Conservation (phyloP, 2,329 filamentous ascomycete species). For the Emericellopsis cladophorae region DNA sequence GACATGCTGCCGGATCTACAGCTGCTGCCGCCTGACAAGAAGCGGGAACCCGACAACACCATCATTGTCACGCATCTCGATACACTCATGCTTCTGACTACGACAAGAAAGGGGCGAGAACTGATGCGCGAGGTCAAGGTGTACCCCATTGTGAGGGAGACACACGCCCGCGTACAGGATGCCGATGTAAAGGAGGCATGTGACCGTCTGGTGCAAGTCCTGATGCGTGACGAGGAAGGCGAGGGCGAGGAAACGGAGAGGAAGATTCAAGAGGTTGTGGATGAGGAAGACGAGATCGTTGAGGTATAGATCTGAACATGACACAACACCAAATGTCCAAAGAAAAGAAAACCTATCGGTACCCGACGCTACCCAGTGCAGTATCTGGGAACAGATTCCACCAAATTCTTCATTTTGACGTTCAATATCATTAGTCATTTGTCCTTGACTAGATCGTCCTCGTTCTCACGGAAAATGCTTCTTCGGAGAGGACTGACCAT, state of each 20-base stretch:
- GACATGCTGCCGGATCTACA: slow-evolving; percentile 85
- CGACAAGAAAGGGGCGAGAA: slow-evolving; percentile 63
- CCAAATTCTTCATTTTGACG: neutral
- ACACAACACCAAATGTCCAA: neutral
- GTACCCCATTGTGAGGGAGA: slow-evolving; percentile 81
- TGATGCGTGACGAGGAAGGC: slow-evolving; percentile 66
- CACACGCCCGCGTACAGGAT: slow-evolving; percentile 65
- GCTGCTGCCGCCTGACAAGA: slow-evolving; percentile 78
- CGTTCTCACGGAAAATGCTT: slow-evolving; percentile 28
- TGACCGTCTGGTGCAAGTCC: slow-evolving; percentile 78
- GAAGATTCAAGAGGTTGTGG: slow-evolving; percentile 28
- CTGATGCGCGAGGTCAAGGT: slow-evolving; percentile 64
- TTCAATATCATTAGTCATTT: slow-evolving; percentile 4
- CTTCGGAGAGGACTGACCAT: slow-evolving; percentile 15
- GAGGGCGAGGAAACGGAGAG: slow-evolving; percentile 12
- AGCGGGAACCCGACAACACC: slow-evolving; percentile 61
- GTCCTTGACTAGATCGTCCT: slow-evolving; percentile 22
- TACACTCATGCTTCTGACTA: slow-evolving; percentile 72
- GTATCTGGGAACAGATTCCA: neutral
- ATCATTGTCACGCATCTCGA: slow-evolving; percentile 85
- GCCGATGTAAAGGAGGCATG: slow-evolving; percentile 74
- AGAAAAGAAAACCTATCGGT: neutral
- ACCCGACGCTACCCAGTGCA: neutral
- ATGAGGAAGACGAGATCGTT: slow-evolving; percentile 31
- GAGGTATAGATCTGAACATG: slow-evolving; percentile 28